These are phyloP conservation scores for Edaphochlamys debaryana DNA, from an alignment of 139 green algal species.

Conservation along the genomic window DNA sequence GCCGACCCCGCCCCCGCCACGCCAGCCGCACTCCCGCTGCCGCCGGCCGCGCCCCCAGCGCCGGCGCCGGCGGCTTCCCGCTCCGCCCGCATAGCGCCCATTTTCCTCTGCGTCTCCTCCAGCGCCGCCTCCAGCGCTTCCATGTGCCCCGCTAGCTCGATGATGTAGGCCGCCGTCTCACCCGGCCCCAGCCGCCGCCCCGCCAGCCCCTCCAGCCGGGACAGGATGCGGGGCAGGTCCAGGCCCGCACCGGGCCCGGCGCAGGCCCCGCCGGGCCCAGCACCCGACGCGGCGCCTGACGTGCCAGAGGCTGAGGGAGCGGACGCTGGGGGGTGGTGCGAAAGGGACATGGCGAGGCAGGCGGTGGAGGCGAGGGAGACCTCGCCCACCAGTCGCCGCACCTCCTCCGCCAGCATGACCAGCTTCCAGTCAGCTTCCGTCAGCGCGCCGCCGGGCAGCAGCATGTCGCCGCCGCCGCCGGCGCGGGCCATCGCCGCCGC, in stretches of 20 bases:
- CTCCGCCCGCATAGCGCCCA: background rate
- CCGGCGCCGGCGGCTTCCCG: too few species aligned
- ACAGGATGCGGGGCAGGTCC: slow-evolving; percentile 17
- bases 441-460: background rate
- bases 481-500: background rate
- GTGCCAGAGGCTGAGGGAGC: too few species aligned
- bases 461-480: background rate
- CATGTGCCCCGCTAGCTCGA: slow-evolving; percentile 30
- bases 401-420: slow-evolving; percentile 46
- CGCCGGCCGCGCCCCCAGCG: too few species aligned
- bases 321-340: too few species aligned
- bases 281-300: background rate
- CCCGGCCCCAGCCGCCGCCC: slow-evolving; percentile 15
- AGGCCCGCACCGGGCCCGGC: too few species aligned
- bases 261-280: too few species aligned
- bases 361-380: slow-evolving; percentile 18
- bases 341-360: slow-evolving; percentile 4
- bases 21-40: background rate
- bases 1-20: too few species aligned
- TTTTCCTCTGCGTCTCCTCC: background rate
- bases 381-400: slow-evolving; percentile 38
- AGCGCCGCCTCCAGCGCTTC: slow-evolving; percentile 14
- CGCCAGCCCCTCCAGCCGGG: slow-evolving; percentile 26
- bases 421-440: slow-evolving; percentile 51
- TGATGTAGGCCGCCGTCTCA: slow-evolving; percentile 31